phyloP scores from a whole-genome alignment of 352 stramenopile species.

The Phytophthora boehmeriae region DNA sequence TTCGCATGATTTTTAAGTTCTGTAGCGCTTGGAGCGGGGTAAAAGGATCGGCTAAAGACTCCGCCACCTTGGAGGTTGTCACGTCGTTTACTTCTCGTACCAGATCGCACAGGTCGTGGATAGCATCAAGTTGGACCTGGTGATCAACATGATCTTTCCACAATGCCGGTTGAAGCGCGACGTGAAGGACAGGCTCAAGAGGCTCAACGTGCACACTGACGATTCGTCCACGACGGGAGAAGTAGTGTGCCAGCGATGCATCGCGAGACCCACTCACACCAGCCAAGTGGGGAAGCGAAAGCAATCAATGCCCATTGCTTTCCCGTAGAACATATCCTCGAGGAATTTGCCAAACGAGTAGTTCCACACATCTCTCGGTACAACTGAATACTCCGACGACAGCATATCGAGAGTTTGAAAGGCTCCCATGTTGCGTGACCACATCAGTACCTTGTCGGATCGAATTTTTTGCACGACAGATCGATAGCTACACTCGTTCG shows the following conservation, averaged over 20 bases:
- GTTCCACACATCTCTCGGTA: conserved; percentile 78
- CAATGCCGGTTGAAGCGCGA: conserved; percentile 79
- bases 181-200: conserved; percentile 81
- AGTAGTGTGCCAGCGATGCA: conserved; percentile 76
- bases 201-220: conserved; percentile 82
- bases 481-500: conserved; percentile 70
- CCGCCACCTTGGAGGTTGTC: conserved; percentile 78
- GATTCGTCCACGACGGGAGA: conserved; percentile 71
- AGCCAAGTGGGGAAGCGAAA: conserved; percentile 65
- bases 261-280: conserved; percentile 66
- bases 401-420: conserved; percentile 25
- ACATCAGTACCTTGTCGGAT: conserved; percentile 73
- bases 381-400: conserved; percentile 59
- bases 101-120: conserved; percentile 78
- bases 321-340: conserved; percentile 86
- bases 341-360: conserved; percentile 91
- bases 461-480: conserved; percentile 61
- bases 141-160: conserved; percentile 86
- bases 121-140: conserved; percentile 58
- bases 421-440: conserved; percentile 48
- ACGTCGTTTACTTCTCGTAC: conserved; percentile 75
- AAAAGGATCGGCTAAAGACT: conserved; percentile 77
- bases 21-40: conserved; percentile 73
- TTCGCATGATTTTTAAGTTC: conserved; percentile 74
- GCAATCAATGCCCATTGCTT: conserved; percentile 74